A percentile compares a stretch with the other conserved stretches of the same genome.
Conservation (phyloP, 2,329 filamentous ascomycete species). For the Rutstroemia sp. region DNA sequence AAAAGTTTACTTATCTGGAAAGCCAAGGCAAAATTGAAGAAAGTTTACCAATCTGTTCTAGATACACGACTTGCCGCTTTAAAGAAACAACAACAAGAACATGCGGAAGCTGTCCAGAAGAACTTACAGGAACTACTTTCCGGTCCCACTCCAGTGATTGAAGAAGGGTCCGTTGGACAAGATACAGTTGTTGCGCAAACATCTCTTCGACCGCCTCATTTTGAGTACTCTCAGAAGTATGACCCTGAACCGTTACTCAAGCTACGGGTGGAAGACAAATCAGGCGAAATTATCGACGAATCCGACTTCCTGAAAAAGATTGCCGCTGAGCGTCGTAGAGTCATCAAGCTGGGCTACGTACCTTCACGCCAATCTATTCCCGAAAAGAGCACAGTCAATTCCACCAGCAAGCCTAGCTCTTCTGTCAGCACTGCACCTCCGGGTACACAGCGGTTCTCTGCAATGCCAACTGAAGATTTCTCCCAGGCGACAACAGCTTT, state of each 20-base stretch:
- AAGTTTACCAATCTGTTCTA: constrained; percentile 69
- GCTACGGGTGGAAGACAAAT: constrained; percentile 55
- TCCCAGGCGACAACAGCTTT: constrained; percentile 81
- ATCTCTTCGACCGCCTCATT: constrained; percentile 23
- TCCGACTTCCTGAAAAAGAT: constrained; percentile 49
- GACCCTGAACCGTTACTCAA: constrained; percentile 63
- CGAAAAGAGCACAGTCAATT: constrained; percentile 29
- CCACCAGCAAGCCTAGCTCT: constrained; percentile 29
- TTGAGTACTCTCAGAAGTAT: constrained; percentile 37
- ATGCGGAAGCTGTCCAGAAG: constrained; percentile 48
- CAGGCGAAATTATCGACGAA: constrained; percentile 49
- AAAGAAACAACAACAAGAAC: constrained; percentile 58
- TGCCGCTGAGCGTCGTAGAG: constrained; percentile 50
- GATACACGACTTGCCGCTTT: constrained; percentile 60
- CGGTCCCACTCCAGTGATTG: constrained; percentile 25
- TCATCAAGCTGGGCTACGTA: constrained; percentile 60
- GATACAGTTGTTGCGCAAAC: constrained; percentile 2
- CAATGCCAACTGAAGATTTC: constrained; percentile 66
- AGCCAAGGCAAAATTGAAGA: constrained; percentile 75
- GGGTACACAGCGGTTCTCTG: constrained; percentile 61
- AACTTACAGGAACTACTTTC: constrained; percentile 45
- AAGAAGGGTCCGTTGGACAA: constrained; percentile 19
- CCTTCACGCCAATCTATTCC: constrained; percentile 43
- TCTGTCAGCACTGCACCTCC: constrained; percentile 38
- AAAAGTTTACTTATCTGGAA: constrained; percentile 84